Base-by-base conservation (phyloP, 768 basidiomycete species). In the Lentinula detonsa region DNA sequence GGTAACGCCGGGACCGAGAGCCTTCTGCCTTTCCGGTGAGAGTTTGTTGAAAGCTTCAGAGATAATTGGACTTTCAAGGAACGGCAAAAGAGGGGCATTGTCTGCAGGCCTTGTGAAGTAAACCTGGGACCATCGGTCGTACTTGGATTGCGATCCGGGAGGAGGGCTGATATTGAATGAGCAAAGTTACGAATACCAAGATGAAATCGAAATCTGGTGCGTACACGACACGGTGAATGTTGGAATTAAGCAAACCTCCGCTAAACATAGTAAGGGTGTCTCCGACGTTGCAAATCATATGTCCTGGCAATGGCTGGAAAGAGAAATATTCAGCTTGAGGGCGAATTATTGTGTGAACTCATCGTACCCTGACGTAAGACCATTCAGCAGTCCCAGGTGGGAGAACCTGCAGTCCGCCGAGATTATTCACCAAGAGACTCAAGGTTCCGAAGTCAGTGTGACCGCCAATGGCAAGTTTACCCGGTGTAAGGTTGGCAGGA, bases 361-460 rank as follows among this genome's bases (percentile, higher is more conserved):
- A 86, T 21, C 48, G 21, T 51, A 81, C 87, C 78, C 81, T 83
- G 65, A 90, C 75, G 63, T 88, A 90, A 67, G 83, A 82, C 88
- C 88, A 90, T 21, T 78, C 69, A 28, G 85, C 80, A 5, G 78
- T 67, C 13, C 83, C 85, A 1, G 86, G 87, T 0, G 80, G 79
- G 51, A 88, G 74, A 0, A 90, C 87, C 62, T 90, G 88, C 3
- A 90, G 73, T 0, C 88, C 88, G 3, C 88, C 88, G 0, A 89
- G 78, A 1, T 78, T 79, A 67, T 89, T 90, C 65, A 88, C 85
- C 60, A 90, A 73, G 74, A 89, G 84, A 0, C 85, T 86, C 60
- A 88, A 68, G n/a, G 84, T 85, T 64, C 87, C 86, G 63, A 88
- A 89, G 69, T 88, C 88, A 2, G 87, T 88, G 67, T 90, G 88